Conservation (phyloP, 2,329 filamentous ascomycete genomes). For the Tolypocladium nubicola region DNA sequence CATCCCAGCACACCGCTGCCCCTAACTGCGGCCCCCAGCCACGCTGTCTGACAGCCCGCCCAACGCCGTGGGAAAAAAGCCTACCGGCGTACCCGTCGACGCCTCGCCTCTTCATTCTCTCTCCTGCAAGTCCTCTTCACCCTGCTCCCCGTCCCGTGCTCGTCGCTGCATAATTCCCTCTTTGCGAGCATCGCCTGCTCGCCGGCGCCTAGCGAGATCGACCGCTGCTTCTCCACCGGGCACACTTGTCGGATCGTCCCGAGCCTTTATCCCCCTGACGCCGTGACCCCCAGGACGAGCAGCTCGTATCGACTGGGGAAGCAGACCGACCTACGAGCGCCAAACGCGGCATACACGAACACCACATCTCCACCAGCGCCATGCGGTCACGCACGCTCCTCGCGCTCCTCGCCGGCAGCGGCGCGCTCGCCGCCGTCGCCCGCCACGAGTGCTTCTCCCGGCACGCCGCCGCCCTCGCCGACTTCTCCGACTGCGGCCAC, state of each 20-base stretch:
- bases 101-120: background rate
- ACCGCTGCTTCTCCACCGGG: background rate
- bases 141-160: background rate
- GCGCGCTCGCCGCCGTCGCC: slow-evolving; percentile 17
- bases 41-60: background rate
- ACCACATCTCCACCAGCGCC: background rate
- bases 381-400: background rate
- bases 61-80: background rate
- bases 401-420: slow-evolving; percentile 21
- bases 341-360: background rate
- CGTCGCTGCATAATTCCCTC: too few relatives aligned
- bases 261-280: background rate
- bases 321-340: background rate
- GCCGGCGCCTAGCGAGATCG: background rate
- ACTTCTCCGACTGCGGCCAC: slow-evolving; percentile 30
- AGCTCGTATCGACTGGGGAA: background rate
- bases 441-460: slow-evolving; percentile 27
- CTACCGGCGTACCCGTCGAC: background rate
- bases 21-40: background rate
- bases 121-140: background rate
- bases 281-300: background rate
- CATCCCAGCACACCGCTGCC: too few relatives aligned
- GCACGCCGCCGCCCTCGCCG: slow-evolving; percentile 27
- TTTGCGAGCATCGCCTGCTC: background rate
- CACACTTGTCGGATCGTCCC: background rate